Percentiles rank a stretch among this genome's conserved stretches.
phyloP scores from a whole-genome alignment of 192 early-diverging fungal genomes.

The Entomortierella chlamydospora region DNA sequence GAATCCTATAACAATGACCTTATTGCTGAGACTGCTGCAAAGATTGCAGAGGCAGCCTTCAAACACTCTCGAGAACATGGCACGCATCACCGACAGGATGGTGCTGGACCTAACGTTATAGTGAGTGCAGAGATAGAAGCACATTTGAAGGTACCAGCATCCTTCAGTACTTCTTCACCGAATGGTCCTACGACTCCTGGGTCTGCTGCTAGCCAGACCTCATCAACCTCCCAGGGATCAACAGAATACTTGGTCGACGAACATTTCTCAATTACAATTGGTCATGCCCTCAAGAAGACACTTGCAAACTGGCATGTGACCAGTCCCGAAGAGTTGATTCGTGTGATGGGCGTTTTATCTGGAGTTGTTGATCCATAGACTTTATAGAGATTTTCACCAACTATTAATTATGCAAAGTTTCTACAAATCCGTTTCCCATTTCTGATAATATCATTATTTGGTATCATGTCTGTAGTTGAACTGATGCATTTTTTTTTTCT shows the following conservation, averaged over 20 bases:
- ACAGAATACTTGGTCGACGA: slow-evolving; percentile 25
- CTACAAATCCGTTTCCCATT: background rate
- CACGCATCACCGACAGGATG: background rate
- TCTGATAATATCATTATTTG: no score
- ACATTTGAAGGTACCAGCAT: slow-evolving; percentile 15
- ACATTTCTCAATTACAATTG: slow-evolving; percentile 86
- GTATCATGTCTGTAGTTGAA: no score
- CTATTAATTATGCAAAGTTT: no score
- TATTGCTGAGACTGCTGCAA: slow-evolving; percentile 39
- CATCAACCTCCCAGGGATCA: slow-evolving; percentile 20
- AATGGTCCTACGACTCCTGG: slow-evolving; percentile 10
- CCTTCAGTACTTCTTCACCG: slow-evolving; percentile 15
- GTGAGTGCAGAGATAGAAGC: background rate
- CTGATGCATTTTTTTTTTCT: no score
- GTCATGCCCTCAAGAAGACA: slow-evolving; percentile 89
- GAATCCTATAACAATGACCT: slow-evolving; percentile 33
- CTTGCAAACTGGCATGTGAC: slow-evolving; percentile 87
- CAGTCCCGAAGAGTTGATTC: slow-evolving; percentile 74
- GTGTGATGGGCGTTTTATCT: slow-evolving; percentile 35
- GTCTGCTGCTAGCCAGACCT: slow-evolving; percentile 20
- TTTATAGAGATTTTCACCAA: no score
- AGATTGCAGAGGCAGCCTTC: slow-evolving; percentile 31
- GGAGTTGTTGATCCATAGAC: slow-evolving; percentile 29
- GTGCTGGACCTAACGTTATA: background rate
- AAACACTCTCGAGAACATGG: slow-evolving; percentile 25